phyloP scores from a whole-genome alignment of 2,329 filamentous ascomycete genomes.

The Calycina herbarum region DNA sequence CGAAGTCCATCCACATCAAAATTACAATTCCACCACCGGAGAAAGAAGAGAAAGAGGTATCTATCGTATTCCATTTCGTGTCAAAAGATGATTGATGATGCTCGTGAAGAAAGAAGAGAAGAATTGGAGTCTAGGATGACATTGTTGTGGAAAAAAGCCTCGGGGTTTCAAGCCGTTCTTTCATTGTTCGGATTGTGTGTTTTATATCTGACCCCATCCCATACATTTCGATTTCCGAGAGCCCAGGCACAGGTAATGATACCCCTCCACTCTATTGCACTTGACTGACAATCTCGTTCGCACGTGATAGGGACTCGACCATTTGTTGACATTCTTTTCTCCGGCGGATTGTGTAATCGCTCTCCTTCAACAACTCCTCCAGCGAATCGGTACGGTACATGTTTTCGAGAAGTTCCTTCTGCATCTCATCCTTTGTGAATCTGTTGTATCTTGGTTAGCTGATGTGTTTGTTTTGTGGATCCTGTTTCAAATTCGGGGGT shows the following conservation, averaged over 20 bases:
- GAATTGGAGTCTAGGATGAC: constrained; percentile 1
- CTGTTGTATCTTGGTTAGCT: constrained; percentile 50
- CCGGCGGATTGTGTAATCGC: constrained; percentile 91
- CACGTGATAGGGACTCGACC: constrained; percentile 88
- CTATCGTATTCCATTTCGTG: neutral
- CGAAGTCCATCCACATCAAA: neutral
- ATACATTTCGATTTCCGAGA: neutral
- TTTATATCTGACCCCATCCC: neutral
- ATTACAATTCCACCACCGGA: neutral
- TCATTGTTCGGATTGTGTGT: neutral
- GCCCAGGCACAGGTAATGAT: neutral
- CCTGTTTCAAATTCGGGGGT: neutral
- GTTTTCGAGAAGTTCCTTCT: constrained; percentile 91
- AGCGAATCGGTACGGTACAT: constrained; percentile 92
- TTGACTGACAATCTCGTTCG: constrained; percentile 92
- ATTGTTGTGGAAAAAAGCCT: neutral
- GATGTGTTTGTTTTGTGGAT: neutral
- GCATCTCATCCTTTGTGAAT: constrained; percentile 97
- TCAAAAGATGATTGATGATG: constrained; percentile 4
- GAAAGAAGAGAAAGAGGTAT: neutral
- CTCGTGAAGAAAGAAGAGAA: neutral
- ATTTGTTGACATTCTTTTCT: constrained; percentile 99
- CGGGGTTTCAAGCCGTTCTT: neutral
- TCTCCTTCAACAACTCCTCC: constrained; percentile 95
- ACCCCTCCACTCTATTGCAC: constrained; percentile 42